Conservation (phyloP, 1,139 yeast genomes). For the Saccharomyces hybrid region DNA sequence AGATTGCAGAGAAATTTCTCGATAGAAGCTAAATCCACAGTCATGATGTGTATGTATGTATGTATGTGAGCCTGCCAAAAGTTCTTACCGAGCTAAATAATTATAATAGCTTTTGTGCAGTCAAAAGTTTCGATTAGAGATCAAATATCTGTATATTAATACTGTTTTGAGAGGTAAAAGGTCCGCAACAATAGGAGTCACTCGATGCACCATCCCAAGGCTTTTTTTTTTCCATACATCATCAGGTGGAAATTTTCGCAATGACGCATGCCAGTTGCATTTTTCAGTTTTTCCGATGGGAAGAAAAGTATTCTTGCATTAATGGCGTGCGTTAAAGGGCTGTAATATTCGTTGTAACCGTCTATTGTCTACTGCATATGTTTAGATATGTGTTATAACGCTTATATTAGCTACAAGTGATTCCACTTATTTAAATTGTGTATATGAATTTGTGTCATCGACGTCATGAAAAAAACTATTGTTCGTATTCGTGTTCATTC, state of each 20-base stretch:
- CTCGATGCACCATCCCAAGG: not conserved
- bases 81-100: not conserved
- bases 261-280: not conserved
- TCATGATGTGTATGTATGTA: constrained; percentile 7
- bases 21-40: constrained; percentile 17
- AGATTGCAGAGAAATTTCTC: constrained; percentile 23
- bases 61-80: not conserved
- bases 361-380: not conserved
- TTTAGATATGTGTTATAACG: not conserved
- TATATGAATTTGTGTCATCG: not conserved
- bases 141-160: not conserved
- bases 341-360: not conserved
- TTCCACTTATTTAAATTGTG: not conserved
- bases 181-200: not conserved
- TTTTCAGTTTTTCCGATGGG: not conserved
- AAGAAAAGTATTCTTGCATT: not conserved
- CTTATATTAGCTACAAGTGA: not conserved
- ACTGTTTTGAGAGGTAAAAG: not conserved
- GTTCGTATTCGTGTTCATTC: constrained; percentile 36
- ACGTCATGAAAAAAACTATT: not conserved
- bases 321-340: not conserved
- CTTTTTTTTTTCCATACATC: not conserved
- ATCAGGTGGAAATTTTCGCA: not conserved
- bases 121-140: not conserved
- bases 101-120: not conserved